Conservation (phyloP, 352 stramenopile genomes). For the Phytophthora syringae region DNA sequence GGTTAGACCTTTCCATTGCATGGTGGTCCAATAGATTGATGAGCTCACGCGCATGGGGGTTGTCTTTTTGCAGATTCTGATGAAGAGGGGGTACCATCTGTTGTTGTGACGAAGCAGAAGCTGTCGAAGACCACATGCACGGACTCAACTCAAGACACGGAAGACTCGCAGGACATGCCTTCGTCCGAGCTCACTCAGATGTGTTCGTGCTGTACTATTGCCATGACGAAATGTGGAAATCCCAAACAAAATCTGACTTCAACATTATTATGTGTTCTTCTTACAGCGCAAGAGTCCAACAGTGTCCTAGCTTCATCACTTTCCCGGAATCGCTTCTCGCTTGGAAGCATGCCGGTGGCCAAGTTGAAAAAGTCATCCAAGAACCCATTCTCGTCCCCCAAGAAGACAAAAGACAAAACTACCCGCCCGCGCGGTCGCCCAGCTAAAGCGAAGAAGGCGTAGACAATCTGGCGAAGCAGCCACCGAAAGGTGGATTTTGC, state of each 20-base stretch:
- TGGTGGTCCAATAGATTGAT: constrained; percentile 26
- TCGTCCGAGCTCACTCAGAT: constrained; percentile 57
- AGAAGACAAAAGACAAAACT: constrained; percentile 30
- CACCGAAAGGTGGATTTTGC: neutral
- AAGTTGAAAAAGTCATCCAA: constrained; percentile 86
- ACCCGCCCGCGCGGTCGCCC: constrained; percentile 32
- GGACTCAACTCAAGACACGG: constrained; percentile 44
- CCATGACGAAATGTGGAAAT: neutral
- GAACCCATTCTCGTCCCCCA: constrained; percentile 68
- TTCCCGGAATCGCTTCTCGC: constrained; percentile 77
- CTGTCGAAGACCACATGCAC: constrained; percentile 39
- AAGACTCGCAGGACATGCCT: constrained; percentile 55
- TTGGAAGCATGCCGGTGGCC: constrained; percentile 76
- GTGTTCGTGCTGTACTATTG: constrained; percentile 40
- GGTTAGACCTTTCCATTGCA: constrained; percentile 50
- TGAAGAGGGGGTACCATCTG: constrained; percentile 23
- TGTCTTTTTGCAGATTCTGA: constrained; percentile 37
- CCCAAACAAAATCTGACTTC: neutral
- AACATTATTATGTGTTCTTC: neutral
- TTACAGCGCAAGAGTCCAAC: constrained; percentile 58
- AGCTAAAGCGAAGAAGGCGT: constrained; percentile 41
- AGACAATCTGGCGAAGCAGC: constrained; percentile 8
- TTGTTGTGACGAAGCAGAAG: constrained; percentile 35
- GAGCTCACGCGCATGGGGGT: constrained; percentile 25
- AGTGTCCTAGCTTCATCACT: constrained; percentile 67